These are phyloP conservation scores for Bombardia bombarda DNA, from an alignment of 495 filamentous ascomycete genomes.

Conservation along the genomic window DNA sequence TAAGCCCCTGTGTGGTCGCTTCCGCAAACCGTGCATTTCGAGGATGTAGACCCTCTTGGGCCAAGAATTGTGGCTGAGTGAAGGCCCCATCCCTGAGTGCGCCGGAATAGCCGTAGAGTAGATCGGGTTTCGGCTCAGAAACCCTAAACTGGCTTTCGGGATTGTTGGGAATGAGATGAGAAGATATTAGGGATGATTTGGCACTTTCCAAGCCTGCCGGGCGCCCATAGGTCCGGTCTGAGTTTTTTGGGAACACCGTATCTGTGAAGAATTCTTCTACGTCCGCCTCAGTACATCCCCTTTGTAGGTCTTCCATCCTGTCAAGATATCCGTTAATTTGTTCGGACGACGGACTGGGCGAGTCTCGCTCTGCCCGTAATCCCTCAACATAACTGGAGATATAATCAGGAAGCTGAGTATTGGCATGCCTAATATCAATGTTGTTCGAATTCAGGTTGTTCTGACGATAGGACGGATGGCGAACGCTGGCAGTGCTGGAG, in stretches of 20 bases:
- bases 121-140: constrained; percentile 3
- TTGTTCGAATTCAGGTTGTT: constrained; percentile 12
- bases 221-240: constrained; percentile 1
- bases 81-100: constrained; percentile 1
- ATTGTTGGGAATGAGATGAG: constrained; percentile 5
- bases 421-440: constrained; percentile 8
- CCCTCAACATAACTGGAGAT: constrained; percentile 9
- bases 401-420: constrained; percentile 7
- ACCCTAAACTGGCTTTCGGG: constrained; percentile 5
- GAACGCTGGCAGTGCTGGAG: constrained; percentile 6
- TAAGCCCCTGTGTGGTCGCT: constrained; percentile 5
- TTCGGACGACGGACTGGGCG: constrained; percentile 10
- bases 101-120: constrained; percentile 6
- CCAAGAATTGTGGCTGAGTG: constrained; percentile 6
- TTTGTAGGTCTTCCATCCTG: neutral
- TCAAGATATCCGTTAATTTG: constrained; percentile 7
- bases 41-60: constrained; percentile 5
- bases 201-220: constrained; percentile 2
- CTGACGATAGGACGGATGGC: constrained; percentile 11
- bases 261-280: constrained; percentile 5
- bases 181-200: constrained; percentile 4
- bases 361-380: constrained; percentile 11
- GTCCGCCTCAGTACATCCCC: constrained; percentile 4
- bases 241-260: constrained; percentile 2
- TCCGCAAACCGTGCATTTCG: constrained; percentile 8